phyloP scores from a whole-genome alignment of 306 rosid species.

The Inga laurina region DNA sequence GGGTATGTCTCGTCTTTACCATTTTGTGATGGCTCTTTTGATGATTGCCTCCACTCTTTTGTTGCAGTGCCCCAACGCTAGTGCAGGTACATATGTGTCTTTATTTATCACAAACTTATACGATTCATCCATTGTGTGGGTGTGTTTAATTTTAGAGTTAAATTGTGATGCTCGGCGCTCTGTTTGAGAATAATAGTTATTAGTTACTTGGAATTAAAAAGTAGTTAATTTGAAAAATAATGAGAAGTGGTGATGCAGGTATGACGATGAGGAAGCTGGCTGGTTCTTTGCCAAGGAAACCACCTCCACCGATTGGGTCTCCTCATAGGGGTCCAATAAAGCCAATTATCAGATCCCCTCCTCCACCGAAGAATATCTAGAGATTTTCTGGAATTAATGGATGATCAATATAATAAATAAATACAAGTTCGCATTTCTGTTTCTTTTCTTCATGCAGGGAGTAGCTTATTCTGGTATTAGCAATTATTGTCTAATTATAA shows the following conservation, averaged over 20 bases:
- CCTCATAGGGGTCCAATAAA: not conserved
- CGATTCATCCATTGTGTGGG: no score
- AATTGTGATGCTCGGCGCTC: no score
- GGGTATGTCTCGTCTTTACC: not conserved
- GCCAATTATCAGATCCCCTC: not conserved
- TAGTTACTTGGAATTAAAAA: no score
- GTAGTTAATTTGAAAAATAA: not conserved
- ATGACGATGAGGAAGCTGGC: not conserved
- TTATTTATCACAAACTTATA: not conserved
- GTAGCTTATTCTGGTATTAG: no score
- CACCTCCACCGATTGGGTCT: not conserved
- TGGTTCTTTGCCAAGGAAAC: not conserved
- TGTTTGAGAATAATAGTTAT: not conserved
- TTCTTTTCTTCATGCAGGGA: not conserved
- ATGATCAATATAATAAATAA: no score
- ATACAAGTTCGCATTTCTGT: not conserved
- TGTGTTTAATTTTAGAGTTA: no score
- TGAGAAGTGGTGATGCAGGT: not conserved
- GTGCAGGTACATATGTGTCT: not conserved
- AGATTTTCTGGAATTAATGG: not conserved
- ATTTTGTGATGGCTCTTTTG: not conserved
- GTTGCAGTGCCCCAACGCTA: not conserved
- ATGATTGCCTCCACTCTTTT: not conserved
- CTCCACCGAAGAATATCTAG: not conserved
- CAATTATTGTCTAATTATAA: no score